Evolutionary conservation across 768 basidiomycete species (phyloP), one percentile per base, ranked within the genome.

Genomic region (Tulasnella sp.): DNA sequence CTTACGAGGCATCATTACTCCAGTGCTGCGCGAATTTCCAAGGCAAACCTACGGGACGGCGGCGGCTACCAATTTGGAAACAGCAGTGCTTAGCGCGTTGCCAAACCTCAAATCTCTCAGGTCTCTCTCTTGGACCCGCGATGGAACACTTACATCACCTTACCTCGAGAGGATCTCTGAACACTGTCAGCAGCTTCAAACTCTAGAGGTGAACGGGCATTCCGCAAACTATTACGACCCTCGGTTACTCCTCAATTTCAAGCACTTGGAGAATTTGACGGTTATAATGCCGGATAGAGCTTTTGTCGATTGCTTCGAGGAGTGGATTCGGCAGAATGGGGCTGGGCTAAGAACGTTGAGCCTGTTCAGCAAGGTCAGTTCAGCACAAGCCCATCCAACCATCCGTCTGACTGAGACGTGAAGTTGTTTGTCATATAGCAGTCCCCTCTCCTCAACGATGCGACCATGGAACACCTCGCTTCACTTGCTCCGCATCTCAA

Each of bases 81-180:
- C 82, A 7, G 78, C 83, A 11, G 88, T 91, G 68, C 72, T 86
- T 7, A 80, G 77, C 69, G 92, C 88, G 0, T 81, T 93, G 17
- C 80, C 82, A 69, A 91, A 93, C 80, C 92, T 91, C 79, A 80
- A 82, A 52, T 88, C 88, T 77, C 85, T 94, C 14, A 84, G 79
- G 64, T 85, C 88, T 7, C 93, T 91, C 80, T 88, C 88, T 5
- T 94, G 92, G 92, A 94, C 93, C 12, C 88, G 93, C 58, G 91
- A 93, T 78, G 91, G 92, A 3, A 89, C 93, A 4, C 82, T 94
- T 29, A 88, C 85, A 52, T 87, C 89, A 5, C 83, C 84, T 0
- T 87, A 92, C 40, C 84, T 94, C 11, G 78, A 84, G n/a, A 86
- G 87, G 22, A 82, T 94, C 6, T 74, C 45, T 40, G 82, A 82